Conservation (phyloP, 2,329 filamentous ascomycete species). For the Xylaria hypoxylon region DNA sequence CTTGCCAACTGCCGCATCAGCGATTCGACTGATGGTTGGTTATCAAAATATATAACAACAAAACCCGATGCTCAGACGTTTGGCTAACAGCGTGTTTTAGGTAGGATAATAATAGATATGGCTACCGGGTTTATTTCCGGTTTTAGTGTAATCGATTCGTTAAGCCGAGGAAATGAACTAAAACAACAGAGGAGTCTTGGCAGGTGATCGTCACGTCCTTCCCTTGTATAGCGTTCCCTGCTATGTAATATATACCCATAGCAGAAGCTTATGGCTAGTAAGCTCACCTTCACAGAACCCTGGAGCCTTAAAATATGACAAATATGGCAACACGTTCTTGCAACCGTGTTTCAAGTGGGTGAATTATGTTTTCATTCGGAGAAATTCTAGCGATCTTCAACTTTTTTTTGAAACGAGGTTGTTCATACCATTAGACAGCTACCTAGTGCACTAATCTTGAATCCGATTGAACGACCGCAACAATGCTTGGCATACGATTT, state of each 20-base stretch:
- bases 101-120: background rate
- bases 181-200: constrained; percentile 1
- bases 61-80: background rate
- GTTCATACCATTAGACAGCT: background rate
- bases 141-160: background rate
- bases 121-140: background rate
- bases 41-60: background rate
- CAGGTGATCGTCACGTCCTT: constrained; percentile 19
- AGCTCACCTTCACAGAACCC: background rate
- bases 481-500: constrained; percentile 8
- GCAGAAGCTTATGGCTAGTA: background rate
- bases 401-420: background rate
- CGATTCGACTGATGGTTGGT: background rate
- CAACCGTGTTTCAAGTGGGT: background rate
- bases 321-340: background rate
- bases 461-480: background rate
- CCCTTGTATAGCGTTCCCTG: background rate
- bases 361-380: background rate
- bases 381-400: background rate
- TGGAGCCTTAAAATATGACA: background rate
- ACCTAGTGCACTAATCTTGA: too few species aligned
- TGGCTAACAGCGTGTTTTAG: background rate
- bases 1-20: background rate
- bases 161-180: background rate
- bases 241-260: background rate